A percentile compares a stretch with the other conserved stretches of the same genome.
phyloP scores from a whole-genome alignment of 768 basidiomycete species.

The Boletales sp. region DNA sequence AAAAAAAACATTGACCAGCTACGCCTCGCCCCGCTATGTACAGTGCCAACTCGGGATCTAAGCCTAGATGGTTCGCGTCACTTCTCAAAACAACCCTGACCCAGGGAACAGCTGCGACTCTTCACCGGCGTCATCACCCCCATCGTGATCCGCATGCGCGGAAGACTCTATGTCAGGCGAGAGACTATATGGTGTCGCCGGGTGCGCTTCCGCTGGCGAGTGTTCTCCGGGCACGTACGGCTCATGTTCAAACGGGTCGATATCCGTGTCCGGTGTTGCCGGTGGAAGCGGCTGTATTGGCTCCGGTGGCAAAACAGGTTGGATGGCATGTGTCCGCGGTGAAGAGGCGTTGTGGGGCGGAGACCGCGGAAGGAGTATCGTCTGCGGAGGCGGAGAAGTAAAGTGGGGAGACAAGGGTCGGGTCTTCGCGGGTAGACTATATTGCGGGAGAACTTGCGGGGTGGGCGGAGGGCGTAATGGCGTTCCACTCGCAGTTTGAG shows the following conservation, averaged over 20 bases:
- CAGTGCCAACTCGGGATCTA: too few species aligned
- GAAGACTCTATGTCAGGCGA: conserved; percentile 19
- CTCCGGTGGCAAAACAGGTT: conserved; percentile 9
- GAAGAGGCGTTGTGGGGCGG: conserved; percentile 4
- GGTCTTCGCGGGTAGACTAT: conserved; percentile 5
- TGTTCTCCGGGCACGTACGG: conserved; percentile 23
- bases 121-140: conserved; percentile 26
- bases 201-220: conserved; percentile 6
- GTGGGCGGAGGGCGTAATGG: conserved; percentile 16
- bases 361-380: conserved; percentile 9
- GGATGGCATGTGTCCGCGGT: conserved; percentile 1
- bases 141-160: conserved; percentile 13
- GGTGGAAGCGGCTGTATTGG: conserved; percentile 13
- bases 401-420: conserved; percentile 5
- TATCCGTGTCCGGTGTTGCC: conserved; percentile 27
- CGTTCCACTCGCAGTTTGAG: conserved; percentile 4
- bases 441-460: conserved; percentile 9
- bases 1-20: conserved; percentile 4
- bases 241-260: conserved; percentile 33
- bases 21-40: too few species aligned
- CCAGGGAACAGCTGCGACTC: conserved; percentile 41
- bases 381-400: conserved; percentile 11
- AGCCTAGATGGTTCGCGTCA: neutral
- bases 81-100: conserved; percentile 38
- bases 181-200: conserved; percentile 25